Evolutionary conservation across 2,329 filamentous ascomycete genomes (phyloP).

Genomic region (Paramyrothecium sp.): DNA sequence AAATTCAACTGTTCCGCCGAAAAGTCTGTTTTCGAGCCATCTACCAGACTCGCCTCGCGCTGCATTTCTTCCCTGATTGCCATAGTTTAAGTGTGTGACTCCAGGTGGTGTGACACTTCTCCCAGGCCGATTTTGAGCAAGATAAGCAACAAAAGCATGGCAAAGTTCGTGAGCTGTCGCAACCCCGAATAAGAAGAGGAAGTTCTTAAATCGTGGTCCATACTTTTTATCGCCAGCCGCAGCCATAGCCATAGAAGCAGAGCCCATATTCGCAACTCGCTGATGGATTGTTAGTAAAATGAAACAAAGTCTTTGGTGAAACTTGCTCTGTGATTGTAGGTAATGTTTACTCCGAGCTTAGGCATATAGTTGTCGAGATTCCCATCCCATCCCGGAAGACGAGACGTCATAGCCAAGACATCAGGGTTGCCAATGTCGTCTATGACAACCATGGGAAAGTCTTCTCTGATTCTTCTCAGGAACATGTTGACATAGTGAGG

Average conservation of each 20-base stretch:
- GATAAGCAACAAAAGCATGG: constrained; percentile 7
- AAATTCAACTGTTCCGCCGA: constrained; percentile 10
- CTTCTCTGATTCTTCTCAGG: background rate
- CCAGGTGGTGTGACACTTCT: constrained; percentile 2
- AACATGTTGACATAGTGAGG: constrained; percentile 2
- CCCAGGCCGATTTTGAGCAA: background rate
- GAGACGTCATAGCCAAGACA: background rate
- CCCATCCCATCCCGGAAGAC: background rate
- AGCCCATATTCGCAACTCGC: constrained; percentile 3
- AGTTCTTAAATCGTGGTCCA: background rate
- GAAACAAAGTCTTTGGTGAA: background rate
- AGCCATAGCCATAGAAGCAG: background rate
- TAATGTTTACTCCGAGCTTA: background rate
- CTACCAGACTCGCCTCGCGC: constrained; percentile 5
- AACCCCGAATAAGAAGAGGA: constrained; percentile 7
- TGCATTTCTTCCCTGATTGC: too few relatives aligned
- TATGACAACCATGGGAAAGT: constrained; percentile 2
- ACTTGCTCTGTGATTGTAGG: background rate
- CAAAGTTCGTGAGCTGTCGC: constrained; percentile 8
- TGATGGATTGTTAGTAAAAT: background rate
- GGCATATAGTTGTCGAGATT: background rate
- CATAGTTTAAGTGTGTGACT: constrained; percentile 4
- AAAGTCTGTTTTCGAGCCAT: constrained; percentile 6
- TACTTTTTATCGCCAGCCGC: background rate
- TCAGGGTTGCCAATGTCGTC: background rate